Evolutionary conservation across 2,329 filamentous ascomycete genomes (phyloP), one percentile per base, ranked within the genome.

Genomic region (Aspergillus oerlinghausenensis): DNA sequence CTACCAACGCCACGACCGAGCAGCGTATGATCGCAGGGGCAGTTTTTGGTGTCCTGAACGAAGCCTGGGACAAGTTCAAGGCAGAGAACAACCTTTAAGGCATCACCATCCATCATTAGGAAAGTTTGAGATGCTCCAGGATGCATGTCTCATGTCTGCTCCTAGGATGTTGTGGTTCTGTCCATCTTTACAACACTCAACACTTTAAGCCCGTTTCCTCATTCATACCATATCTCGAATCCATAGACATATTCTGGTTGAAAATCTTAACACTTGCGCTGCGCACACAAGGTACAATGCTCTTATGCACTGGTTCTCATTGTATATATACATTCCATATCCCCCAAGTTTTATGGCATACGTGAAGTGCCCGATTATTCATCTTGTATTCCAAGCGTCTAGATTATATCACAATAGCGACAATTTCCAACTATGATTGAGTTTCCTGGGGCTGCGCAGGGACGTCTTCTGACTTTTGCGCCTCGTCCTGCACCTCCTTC

Each of bases 61-160:
- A 87, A 68, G 84, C 85, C 7, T 88, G 85, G 85, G 85, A 87
- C 65, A 86, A 85, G 67, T 88, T 88, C 73, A 85, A 84, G 71
- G 75, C 75, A 49, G 84, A 87, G 63, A 87, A 88, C 65, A 79
- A 78, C 52, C 73, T 85, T 43, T 85, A 61, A 67, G 43, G 21
- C 14, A 35, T 14, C 6, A 3, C 32, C 14, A 38, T 38, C 3
- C 32, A 5, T 38, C 32, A n/a, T 14, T 6, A 17, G 32, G 6
- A 38, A 17, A 17, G 6, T 38, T 38, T 17, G 32, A 7, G 14
- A 35, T 17, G 10, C 6, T 38, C 6, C 6, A 17, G 32, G 32
- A 17, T 38, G 14, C 32, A 35, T 38, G 32, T 38, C 5, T 38
- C 7, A 38, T 17, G 32, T 19, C 42, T 45, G 42, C 19, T 45